Base-by-base conservation (phyloP, 225 moss, liverwort and hornwort genomes). In the Takakia lepidozioides region DNA sequence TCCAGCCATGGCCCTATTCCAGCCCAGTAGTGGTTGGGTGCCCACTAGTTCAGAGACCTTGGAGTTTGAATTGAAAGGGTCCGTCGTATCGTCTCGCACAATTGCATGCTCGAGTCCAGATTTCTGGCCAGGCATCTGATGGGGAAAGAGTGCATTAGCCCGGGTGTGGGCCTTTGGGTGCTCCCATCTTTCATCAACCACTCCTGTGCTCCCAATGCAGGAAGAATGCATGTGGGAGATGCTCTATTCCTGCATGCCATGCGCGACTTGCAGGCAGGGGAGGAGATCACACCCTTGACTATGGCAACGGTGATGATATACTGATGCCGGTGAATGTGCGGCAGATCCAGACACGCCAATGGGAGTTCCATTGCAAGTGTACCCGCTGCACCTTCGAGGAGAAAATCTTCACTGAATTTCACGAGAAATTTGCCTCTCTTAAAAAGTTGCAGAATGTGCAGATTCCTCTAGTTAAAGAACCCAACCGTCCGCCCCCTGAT, bases 121-220 rank as follows among this genome's bases (percentile, higher is more conserved):
- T 74, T 69, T 39, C 69, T 64, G 28, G 61, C 74, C 16, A 57
- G 69, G 54, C 69, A 65, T 19, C 61, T 74, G 59, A 67, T 65
- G 58, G 70, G 73, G 60, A 69, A 68, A 22, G 75, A 65, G 58
- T 72, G 68, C 49, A 69, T 60, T 26, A 65, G 72, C 2, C 70
- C 62, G 53, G 65, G 54, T 29, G 40, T 63, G 38, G 85, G 85
- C 14, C 58, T 85, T 1, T 89, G 88, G 88, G 66, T 70, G 11
- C 75, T 89, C 19, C 88, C 88, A 27, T 85, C 85, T 22, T 85
- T 89, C 51, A 38, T 89, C 59, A 89, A 89, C 65, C 88, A 89
- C 58, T 89, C 88, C 17, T 89, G 88, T 55, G 63, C 70, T 38
- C 85, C 88, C 24, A 89, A 76, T 58, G 72, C 82, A 14, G 58